These are phyloP conservation scores for Xerocomus amazonicus DNA, from an alignment of 1,284 basidiomycete species.

Conservation along the genomic window DNA sequence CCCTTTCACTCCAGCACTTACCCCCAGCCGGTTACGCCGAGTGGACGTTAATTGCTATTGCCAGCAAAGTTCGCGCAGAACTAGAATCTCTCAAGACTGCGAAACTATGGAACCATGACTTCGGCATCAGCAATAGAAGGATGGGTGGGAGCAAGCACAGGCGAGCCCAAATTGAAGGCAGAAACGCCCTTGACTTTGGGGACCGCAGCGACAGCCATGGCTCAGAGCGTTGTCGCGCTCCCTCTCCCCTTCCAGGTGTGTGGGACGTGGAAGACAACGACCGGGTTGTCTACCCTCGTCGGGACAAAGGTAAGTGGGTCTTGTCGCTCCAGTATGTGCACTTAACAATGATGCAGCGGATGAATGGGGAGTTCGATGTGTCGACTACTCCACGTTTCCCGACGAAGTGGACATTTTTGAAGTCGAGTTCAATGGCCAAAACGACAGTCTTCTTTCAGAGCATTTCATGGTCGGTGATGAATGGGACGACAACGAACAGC, in stretches of 20 bases:
- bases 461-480: constrained; percentile 19
- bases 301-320: constrained; percentile 18
- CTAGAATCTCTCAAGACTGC: constrained; percentile 14
- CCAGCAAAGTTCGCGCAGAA: constrained; percentile 15
- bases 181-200: constrained; percentile 31
- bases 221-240: constrained; percentile 18
- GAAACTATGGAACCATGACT: not conserved
- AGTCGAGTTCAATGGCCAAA: constrained; percentile 22
- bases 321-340: not conserved
- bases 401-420: constrained; percentile 24
- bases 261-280: constrained; percentile 20
- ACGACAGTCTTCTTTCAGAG: constrained; percentile 28
- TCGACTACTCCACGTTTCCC: constrained; percentile 2
- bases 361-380: constrained; percentile 31
- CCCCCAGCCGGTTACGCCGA: constrained; percentile 30
- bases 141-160: constrained; percentile 13
- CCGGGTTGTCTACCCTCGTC: constrained; percentile 29
- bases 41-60: constrained; percentile 26
- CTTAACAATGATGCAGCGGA: constrained; percentile 21
- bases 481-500: constrained; percentile 28
- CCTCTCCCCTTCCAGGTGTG: constrained; percentile 22
- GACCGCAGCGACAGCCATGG: constrained; percentile 17
- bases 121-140: constrained; percentile 1
- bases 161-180: constrained; percentile 26
- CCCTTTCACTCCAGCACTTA: constrained; percentile 34